A percentile compares a stretch with the other conserved stretches of the same genome.
Evolutionary conservation across 164 flowering plant species (phyloP).

Genomic region (Umbilicus rupestris): DNA sequence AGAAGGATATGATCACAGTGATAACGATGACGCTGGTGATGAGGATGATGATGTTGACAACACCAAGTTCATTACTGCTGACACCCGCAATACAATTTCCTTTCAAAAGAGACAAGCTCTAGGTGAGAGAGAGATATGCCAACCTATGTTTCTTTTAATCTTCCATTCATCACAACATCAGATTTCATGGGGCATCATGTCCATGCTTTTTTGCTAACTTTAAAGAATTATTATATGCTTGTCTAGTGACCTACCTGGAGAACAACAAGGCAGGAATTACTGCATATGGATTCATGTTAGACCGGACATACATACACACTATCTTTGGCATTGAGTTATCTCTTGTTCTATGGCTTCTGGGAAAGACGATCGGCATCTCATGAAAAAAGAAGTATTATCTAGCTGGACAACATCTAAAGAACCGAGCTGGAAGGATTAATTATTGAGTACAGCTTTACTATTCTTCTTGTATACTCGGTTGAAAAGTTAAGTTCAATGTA

Average conservation of each 20-base stretch:
- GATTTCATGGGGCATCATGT: too few species aligned
- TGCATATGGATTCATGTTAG: slow-evolving; percentile 77
- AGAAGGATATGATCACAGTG: slow-evolving; percentile 4
- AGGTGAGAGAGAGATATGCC: slow-evolving; percentile 26
- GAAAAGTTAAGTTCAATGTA: too few species aligned
- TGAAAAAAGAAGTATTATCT: too few species aligned
- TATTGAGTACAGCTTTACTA: too few species aligned
- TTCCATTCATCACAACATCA: too few species aligned
- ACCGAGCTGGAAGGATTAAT: too few species aligned
- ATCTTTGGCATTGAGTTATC: slow-evolving; percentile 68
- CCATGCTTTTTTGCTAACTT: too few species aligned
- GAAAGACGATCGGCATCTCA: slow-evolving; percentile 59
- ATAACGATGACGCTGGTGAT: slow-evolving; percentile 36
- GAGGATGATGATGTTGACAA: slow-evolving; percentile 44
- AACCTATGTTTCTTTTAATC: background rate
- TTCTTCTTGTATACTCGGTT: too few species aligned
- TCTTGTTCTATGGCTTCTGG: slow-evolving; percentile 70
- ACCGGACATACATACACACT: slow-evolving; percentile 56
- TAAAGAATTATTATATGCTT: background rate
- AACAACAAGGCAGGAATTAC: slow-evolving; percentile 81
- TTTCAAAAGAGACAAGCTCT: slow-evolving; percentile 70
- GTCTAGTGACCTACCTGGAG: slow-evolving; percentile 69
- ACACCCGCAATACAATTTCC: slow-evolving; percentile 37
- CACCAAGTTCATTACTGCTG: slow-evolving; percentile 33
- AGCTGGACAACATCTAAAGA: too few species aligned